Base-by-base conservation (phyloP, 2,329 filamentous ascomycete species). In the Aureobasidium pullulans region DNA sequence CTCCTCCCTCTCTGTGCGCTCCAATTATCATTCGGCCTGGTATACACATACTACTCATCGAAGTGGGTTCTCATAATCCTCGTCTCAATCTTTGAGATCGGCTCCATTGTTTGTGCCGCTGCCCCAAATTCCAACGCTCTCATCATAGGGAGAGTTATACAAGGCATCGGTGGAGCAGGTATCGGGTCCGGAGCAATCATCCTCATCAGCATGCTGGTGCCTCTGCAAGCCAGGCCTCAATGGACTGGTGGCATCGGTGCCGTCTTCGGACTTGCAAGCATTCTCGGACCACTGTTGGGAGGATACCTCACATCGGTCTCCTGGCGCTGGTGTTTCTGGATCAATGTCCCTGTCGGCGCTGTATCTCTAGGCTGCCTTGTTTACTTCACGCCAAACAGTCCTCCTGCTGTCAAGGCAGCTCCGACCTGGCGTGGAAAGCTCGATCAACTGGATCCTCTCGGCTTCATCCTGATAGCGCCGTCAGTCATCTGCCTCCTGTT, bases 161-260 rank as follows among this genome's bases (percentile, higher is more conserved):
- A 82, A 61, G 81, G 81, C 7, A 69, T 79, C 13, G 80, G 79
- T 2, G 78, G 76, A n/a, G 80, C 79, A 6, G 81, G 81, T 0
- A 69, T 83, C 31, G 68, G 79, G 52, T 71, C 69, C 1, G 77
- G 77, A 6, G 71, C 70, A 4, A 67, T 73, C 13, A 64, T 65
- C n/a, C 60, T 68, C 13, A 62, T 68, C 7, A 61, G 61, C 1
- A 31, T 47, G 16, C 59, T 58, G 19, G 61, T 64, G 4, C 64
- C 66, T 23, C 58, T 65, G 1, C 42, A 59, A 32, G 64, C 62
- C 47, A 53, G 63, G 10, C 54, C 64, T 4, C 46, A 61, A n/a
- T 67, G 57, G 43, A 61, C 53, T 8, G 64, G 65, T 15, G 31
- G 62, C 10, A 44, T 77, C 7, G 75, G 76, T 7, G 70, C 68